Evolutionary conservation across 2,329 filamentous ascomycete genomes (phyloP), one percentile per base, ranked within the genome.

Genomic region (Gnomoniopsis sp.): DNA sequence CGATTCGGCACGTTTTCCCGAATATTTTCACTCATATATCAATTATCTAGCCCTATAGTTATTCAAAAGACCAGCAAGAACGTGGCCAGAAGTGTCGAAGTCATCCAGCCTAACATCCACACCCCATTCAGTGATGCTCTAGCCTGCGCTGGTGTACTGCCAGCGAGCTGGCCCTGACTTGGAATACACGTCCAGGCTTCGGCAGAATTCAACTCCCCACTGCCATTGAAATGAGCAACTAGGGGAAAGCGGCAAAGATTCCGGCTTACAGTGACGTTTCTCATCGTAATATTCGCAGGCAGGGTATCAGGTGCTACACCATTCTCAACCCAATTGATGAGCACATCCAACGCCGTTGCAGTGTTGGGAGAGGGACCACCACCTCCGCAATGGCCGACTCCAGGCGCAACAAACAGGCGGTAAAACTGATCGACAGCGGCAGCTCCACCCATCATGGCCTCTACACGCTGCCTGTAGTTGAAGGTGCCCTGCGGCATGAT

Each of bases 401-500:
- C 36, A 38, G 36, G 36, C 36, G 36, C 36, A 38, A 17, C 17
- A 11, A 38, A 38, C 36, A 38, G 36, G 36, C 36, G 36, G 14
- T 38, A 38, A 17, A 38, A 38, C 12, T 38, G 12, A 15, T 38
- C 36, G 36, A 38, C 36, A 11, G 36, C 36, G 14, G 36, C 36
- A 38, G 36, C 11, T 38, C 36, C 36, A 11, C 36, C 36, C 36
- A 38, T 38, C 36, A 38, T 38, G 3, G 36, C 12, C 36, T 38
- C 36, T 11, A 68, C 68, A 6, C 52, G 43, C 26, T 69, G 61
- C 53, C 66, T 66, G 59, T 70, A 71, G 38, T 67, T 26, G 62
- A 70, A 30, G 1, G 65, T 68, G 33, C 61, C 62, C 19, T 63
- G 58, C 38, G 63, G 46, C 12, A 65, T 60, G 33, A 66, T 55